phyloP scores from a whole-genome alignment of 768 basidiomycete genomes.

The Podaxis mareebaensis region DNA sequence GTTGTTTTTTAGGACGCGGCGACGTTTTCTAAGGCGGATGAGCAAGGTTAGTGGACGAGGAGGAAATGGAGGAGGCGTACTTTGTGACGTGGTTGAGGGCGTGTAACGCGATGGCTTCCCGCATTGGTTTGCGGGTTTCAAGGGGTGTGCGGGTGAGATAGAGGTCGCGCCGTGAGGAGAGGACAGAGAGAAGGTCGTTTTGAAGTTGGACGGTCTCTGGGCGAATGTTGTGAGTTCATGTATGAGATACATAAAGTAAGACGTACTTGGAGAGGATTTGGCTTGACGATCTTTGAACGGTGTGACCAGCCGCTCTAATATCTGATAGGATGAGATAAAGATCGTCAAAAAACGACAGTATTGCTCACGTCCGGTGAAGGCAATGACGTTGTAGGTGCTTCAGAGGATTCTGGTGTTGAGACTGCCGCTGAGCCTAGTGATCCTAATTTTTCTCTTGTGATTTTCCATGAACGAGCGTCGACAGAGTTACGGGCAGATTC shows the following conservation, averaged over 20 bases:
- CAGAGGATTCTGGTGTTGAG: constrained; percentile 45
- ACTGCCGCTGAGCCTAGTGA: constrained; percentile 59
- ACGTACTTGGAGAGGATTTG: constrained; percentile 54
- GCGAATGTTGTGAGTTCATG: constrained; percentile 33
- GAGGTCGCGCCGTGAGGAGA: constrained; percentile 74
- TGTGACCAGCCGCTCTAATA: constrained; percentile 54
- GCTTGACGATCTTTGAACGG: constrained; percentile 57
- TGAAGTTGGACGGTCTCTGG: constrained; percentile 48
- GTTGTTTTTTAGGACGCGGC: constrained; percentile 89
- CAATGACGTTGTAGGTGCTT: constrained; percentile 26
- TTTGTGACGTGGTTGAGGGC: constrained; percentile 87
- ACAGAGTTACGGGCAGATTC: constrained; percentile 50
- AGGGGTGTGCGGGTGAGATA: constrained; percentile 69
- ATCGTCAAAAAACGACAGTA: not conserved
- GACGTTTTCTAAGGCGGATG: constrained; percentile 71
- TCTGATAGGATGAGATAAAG: constrained; percentile 33
- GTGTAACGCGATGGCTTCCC: constrained; percentile 78
- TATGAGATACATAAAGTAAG: not conserved
- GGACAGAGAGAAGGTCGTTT: constrained; percentile 63
- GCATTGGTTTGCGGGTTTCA: constrained; percentile 59
- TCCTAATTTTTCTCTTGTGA: constrained; percentile 47
- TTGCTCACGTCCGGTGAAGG: constrained; percentile 33
- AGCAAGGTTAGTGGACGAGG: not conserved
- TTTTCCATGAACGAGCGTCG: constrained; percentile 60
- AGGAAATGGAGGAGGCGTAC: constrained; percentile 43